A percentile compares a stretch with the other conserved stretches of the same genome.
phyloP scores from a whole-genome alignment of 768 basidiomycete species.

The Candolleomyces aberdarensis region DNA sequence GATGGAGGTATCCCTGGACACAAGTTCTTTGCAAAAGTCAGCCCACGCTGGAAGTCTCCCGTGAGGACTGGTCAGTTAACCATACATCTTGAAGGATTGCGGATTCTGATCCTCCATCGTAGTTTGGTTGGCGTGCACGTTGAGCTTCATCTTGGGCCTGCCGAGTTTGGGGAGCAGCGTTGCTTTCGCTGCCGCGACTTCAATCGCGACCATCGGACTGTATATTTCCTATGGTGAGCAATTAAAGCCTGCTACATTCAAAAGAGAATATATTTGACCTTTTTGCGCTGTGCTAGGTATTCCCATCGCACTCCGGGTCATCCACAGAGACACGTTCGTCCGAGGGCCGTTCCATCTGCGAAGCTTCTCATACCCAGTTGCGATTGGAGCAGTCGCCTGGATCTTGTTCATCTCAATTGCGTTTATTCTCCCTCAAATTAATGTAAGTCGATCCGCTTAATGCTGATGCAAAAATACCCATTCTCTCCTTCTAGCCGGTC shows the following conservation, averaged over 20 bases:
- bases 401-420: slow-evolving; percentile 70
- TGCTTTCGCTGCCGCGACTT: slow-evolving; percentile 59
- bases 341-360: slow-evolving; percentile 76
- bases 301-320: slow-evolving; percentile 65
- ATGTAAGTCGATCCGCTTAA: slow-evolving; percentile 31
- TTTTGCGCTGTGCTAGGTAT: slow-evolving; percentile 26
- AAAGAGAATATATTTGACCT: not conserved
- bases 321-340: slow-evolving; percentile 56
- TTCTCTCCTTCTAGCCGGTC: slow-evolving; percentile 46
- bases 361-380: slow-evolving; percentile 56
- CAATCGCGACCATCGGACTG: slow-evolving; percentile 71
- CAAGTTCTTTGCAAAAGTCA: slow-evolving; percentile 63
- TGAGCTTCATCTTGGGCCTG: slow-evolving; percentile 72
- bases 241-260: not conserved
- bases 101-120: not conserved
- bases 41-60: slow-evolving; percentile 55
- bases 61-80: slow-evolving; percentile 55
- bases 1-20: slow-evolving; percentile 73
- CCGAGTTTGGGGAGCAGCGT: slow-evolving; percentile 73
- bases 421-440: slow-evolving; percentile 70
- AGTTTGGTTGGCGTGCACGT: slow-evolving; percentile 79
- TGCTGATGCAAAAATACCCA: not conserved
- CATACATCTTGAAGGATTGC: not conserved
- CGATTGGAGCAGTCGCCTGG: slow-evolving; percentile 58
- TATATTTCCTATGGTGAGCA: slow-evolving; percentile 68